These are phyloP conservation scores for Curvularia sp. DNA, from an alignment of 2,329 filamentous ascomycete species.

Conservation along the genomic window DNA sequence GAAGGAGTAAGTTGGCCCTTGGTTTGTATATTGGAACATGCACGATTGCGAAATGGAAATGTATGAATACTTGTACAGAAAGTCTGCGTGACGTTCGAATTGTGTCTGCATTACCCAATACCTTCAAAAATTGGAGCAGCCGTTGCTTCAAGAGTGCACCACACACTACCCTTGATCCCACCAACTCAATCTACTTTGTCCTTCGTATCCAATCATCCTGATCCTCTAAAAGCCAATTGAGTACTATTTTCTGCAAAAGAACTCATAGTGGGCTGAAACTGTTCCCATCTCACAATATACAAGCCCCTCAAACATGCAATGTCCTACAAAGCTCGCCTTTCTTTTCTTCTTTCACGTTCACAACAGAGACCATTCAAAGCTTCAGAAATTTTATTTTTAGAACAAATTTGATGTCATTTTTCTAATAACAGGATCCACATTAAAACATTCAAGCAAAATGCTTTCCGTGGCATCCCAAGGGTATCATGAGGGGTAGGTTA, in stretches of 20 bases:
- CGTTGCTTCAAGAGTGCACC: not conserved
- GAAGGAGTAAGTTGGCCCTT: constrained; percentile 16
- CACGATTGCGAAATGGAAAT: not conserved
- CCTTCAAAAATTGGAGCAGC: not conserved
- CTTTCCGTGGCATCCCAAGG: constrained; percentile 25
- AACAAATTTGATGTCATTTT: constrained; percentile 27
- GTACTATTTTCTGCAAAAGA: not conserved
- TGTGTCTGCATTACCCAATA: not conserved
- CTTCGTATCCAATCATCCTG: no score
- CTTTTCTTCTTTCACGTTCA: not conserved
- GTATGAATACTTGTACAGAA: not conserved
- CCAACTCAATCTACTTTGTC: not conserved
- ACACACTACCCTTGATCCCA: not conserved
- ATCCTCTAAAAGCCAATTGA: not conserved
- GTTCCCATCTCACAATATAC: not conserved
- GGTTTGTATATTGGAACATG: not conserved
- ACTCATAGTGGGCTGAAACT: not conserved
- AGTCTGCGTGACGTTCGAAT: not conserved
- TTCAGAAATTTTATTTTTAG: not conserved
- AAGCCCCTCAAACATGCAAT: not conserved
- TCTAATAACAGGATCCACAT: constrained; percentile 16
- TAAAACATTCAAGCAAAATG: constrained; percentile 11
- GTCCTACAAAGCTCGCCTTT: not conserved
- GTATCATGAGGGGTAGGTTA: constrained; percentile 32
- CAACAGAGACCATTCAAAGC: not conserved